Conservation (phyloP, 805 yeast species). For the Candida takata region DNA sequence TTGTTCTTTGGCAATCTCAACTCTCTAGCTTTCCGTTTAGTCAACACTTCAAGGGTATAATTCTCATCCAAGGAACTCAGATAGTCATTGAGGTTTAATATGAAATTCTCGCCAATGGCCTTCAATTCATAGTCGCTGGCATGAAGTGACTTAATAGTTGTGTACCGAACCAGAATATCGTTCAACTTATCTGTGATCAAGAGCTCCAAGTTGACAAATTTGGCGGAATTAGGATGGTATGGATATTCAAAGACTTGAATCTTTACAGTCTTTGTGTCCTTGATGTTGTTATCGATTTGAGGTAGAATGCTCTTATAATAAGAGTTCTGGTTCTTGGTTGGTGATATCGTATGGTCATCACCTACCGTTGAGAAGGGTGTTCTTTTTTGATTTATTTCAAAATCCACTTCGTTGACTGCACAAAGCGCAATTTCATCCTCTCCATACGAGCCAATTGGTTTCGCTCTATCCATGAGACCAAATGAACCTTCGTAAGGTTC, state of each 20-base stretch:
- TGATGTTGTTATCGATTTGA: slow-evolving; percentile 13
- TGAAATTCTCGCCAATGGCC: slow-evolving; percentile 24
- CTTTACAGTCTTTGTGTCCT: slow-evolving; percentile 24
- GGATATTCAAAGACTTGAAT: slow-evolving; percentile 30
- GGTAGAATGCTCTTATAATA: slow-evolving; percentile 34
- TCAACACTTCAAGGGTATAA: slow-evolving; percentile 34
- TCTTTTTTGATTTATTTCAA: slow-evolving; percentile 28
- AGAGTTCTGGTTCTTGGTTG: slow-evolving; percentile 22
- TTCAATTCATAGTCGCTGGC: slow-evolving; percentile 31
- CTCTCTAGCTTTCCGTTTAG: slow-evolving; percentile 35
- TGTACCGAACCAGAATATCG: slow-evolving; percentile 30
- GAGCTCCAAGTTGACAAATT: slow-evolving; percentile 25
- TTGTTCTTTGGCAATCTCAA: slow-evolving; percentile 27
- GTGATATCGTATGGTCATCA: slow-evolving; percentile 42
- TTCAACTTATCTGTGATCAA: slow-evolving; percentile 29
- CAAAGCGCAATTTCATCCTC: slow-evolving; percentile 79
- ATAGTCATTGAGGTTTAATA: slow-evolving; percentile 32
- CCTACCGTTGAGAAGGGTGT: neutral
- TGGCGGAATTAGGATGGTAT: slow-evolving; percentile 22
- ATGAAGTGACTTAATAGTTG: slow-evolving; percentile 28
- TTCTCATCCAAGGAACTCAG: slow-evolving; percentile 36
- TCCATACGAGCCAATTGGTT: slow-evolving; percentile 63
- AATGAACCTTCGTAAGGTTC: slow-evolving; percentile 87
- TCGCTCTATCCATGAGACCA: slow-evolving; percentile 72
- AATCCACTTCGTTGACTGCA: slow-evolving; percentile 41